Base-by-base conservation (phyloP, 2,329 filamentous ascomycete genomes). In the Claviceps cyperi region DNA sequence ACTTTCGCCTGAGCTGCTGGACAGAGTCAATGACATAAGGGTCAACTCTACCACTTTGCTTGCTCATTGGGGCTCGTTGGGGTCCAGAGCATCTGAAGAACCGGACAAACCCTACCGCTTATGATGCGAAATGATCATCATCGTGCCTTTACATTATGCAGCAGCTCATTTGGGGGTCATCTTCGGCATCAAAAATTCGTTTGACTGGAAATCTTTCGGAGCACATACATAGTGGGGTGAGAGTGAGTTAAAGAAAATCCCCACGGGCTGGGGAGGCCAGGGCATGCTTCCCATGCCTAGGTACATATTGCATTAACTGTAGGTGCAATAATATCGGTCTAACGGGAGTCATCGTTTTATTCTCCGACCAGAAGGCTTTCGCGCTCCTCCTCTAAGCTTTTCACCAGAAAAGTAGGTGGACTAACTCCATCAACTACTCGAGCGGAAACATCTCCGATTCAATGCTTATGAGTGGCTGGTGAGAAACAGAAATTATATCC, bases 91-190 rank as follows among this genome's bases (percentile, higher is more conserved):
- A 45, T 22, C 32, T 39, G 32, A 44, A 28, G 15, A 38, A 9
- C 47, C 19, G 35, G 17, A 21, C 19, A 13, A 17, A 43, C 22
- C 43, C 41, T 39, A 43, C 47, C 37, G 39, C 43, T 36, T 46
- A 50, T 50, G 51, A 52, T 50, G 51, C 36, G 37, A 50, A 41
- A 44, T 17, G 38, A 50, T 47, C 41, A 50, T 48, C 45, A 48
- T 50, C 45, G 48, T 48, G 24, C 48, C 48, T 52, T 24, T 50
- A 32, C 44, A 50, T 50, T 15, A 52, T 50, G 51, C 48, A 24
- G 14, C 17, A 45, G 51, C 51, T 43, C 38, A 19, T 52, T 46
- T 46, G 11, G 38, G 41, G 19, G n/a, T 32, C 35, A 48, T 11
- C 36, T n/a, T 40, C 35, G 28, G 38, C 43, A 24, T 2, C 21